Evolutionary conservation across 1,284 basidiomycete genomes (phyloP).

Genomic region (Tilletia horrida): DNA sequence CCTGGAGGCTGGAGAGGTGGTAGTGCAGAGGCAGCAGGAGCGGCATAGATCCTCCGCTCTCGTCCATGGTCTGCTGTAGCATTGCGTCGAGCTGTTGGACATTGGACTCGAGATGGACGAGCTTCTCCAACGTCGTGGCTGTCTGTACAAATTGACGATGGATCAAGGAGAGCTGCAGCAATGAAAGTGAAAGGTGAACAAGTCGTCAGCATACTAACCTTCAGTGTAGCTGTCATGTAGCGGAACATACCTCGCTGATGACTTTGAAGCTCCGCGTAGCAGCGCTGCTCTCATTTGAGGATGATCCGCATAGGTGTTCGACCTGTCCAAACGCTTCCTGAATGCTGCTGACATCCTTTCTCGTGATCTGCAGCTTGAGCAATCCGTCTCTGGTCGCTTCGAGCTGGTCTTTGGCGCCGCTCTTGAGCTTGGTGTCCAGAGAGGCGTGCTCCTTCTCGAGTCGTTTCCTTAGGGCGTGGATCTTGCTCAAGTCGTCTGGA

Average conservation of each 20-base stretch:
- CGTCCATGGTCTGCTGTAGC: constrained; percentile 69
- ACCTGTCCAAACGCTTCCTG: constrained; percentile 88
- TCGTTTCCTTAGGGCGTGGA: constrained; percentile 84
- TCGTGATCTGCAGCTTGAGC: constrained; percentile 75
- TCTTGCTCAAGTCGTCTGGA: constrained; percentile 88
- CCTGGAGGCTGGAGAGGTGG: constrained; percentile 81
- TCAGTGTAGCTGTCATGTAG: neutral
- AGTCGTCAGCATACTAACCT: too few relatives aligned
- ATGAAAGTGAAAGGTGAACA: constrained; percentile 48
- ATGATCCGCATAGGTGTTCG: constrained; percentile 64
- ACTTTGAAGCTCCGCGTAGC: constrained; percentile 17
- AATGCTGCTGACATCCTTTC: constrained; percentile 76
- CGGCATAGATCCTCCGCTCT: constrained; percentile 74
- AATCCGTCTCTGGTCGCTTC: constrained; percentile 86
- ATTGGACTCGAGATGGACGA: constrained; percentile 81
- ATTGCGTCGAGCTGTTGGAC: constrained; percentile 75
- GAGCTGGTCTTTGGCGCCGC: constrained; percentile 88
- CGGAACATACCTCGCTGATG: constrained; percentile 12
- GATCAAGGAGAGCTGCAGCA: constrained; percentile 87
- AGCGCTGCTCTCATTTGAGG: constrained; percentile 7
- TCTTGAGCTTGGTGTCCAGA: constrained; percentile 87
- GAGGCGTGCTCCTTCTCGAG: constrained; percentile 92
- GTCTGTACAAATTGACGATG: constrained; percentile 93
- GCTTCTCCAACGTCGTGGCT: constrained; percentile 88
- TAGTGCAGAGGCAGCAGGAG: constrained; percentile 88